These are phyloP conservation scores for Trichophyton rubrum DNA, from an alignment of 2,329 filamentous ascomycete genomes.

Conservation along the genomic window DNA sequence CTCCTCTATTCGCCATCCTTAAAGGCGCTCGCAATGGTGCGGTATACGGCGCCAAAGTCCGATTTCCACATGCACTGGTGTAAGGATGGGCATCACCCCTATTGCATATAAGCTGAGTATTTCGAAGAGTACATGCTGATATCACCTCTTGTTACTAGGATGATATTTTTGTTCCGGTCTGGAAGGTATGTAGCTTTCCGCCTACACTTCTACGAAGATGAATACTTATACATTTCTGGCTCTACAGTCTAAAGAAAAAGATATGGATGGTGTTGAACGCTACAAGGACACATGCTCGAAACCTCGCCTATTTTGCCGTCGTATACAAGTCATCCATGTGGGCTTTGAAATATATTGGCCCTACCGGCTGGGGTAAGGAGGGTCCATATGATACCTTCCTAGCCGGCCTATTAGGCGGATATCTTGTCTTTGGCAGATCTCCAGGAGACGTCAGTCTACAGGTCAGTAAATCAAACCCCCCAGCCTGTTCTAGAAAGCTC, in stretches of 20 bases:
- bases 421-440: slow-evolving; percentile 76
- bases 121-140: slow-evolving; percentile 13
- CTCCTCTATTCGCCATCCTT: slow-evolving; percentile 69
- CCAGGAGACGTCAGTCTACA: slow-evolving; percentile 75
- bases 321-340: slow-evolving; percentile 81
- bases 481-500: not conserved
- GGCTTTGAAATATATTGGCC: slow-evolving; percentile 49
- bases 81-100: slow-evolving; percentile 24
- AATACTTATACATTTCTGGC: slow-evolving; percentile 7
- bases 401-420: slow-evolving; percentile 77
- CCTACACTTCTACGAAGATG: not conserved
- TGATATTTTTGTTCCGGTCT: slow-evolving; percentile 93
- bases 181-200: slow-evolving; percentile 50
- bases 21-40: slow-evolving; percentile 95
- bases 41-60: slow-evolving; percentile 93
- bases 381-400: slow-evolving; percentile 73
- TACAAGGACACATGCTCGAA: slow-evolving; percentile 78
- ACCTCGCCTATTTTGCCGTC: slow-evolving; percentile 80
- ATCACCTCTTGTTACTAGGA: slow-evolving; percentile 39
- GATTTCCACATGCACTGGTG: slow-evolving; percentile 94
- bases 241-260: slow-evolving; percentile 57
- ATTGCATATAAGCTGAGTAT: not conserved
- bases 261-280: slow-evolving; percentile 64
- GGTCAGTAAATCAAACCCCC: slow-evolving; percentile 18
- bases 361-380: slow-evolving; percentile 40